phyloP scores from a whole-genome alignment of 768 basidiomycete genomes.

The Rhodosporidiobolus odoratus region DNA sequence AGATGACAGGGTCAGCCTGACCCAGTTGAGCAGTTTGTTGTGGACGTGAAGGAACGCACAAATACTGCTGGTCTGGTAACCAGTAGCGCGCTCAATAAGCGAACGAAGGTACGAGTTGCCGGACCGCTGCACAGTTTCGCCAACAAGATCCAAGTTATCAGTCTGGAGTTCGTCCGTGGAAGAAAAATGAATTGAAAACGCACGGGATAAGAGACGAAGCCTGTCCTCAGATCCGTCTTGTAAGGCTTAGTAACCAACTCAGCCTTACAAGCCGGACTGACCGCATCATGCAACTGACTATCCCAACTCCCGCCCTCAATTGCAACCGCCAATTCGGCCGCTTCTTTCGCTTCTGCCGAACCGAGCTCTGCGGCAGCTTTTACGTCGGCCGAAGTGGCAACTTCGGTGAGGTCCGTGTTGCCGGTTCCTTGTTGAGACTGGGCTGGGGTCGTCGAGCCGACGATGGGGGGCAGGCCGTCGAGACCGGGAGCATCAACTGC shows the following conservation, averaged over 20 bases:
- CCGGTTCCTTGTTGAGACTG: background rate
- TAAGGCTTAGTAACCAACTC: slow-evolving; percentile 11
- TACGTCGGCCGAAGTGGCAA: background rate
- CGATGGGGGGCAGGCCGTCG: background rate
- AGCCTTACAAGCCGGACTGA: slow-evolving; percentile 17
- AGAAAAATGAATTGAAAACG: background rate
- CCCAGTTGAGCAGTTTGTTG: background rate
- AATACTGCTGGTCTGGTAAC: slow-evolving; percentile 32
- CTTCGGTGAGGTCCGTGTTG: background rate
- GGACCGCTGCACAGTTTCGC: background rate
- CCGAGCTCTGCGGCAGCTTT: background rate
- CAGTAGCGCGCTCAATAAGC: slow-evolving; percentile 34
- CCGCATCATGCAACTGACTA: slow-evolving; percentile 12
- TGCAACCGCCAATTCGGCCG: slow-evolving; percentile 4
- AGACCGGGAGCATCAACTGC: background rate
- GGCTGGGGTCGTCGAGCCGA: background rate
- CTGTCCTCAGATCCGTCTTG: background rate
- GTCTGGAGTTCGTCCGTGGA: too few relatives aligned
- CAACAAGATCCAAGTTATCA: too few relatives aligned
- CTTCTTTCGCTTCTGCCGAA: slow-evolving; percentile 12
- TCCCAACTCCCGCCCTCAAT: slow-evolving; percentile 29
- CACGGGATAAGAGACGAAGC: slow-evolving; percentile 29
- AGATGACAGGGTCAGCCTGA: background rate
- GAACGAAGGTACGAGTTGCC: slow-evolving; percentile 32
- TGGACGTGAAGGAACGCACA: too few relatives aligned